A percentile compares a stretch with the other conserved stretches of the same genome.
Conservation (phyloP, 2,329 filamentous ascomycete genomes). For the Aquanectria penicillioides region DNA sequence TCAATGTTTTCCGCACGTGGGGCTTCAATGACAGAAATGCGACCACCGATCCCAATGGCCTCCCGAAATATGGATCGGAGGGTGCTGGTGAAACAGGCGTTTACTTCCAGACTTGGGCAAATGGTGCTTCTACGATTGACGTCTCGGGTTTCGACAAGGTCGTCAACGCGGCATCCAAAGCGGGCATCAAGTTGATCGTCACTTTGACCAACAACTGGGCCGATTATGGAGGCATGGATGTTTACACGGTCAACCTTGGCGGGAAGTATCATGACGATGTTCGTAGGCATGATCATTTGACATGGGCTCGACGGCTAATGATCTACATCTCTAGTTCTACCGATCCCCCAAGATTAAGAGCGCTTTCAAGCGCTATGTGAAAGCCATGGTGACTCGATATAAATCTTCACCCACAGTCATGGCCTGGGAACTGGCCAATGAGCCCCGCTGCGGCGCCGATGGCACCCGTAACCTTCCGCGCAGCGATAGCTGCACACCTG, state of each 20-base stretch:
- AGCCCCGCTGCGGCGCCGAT: constrained; percentile 62
- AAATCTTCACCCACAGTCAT: constrained; percentile 67
- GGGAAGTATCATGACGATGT: constrained; percentile 55
- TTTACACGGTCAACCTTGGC: constrained; percentile 65
- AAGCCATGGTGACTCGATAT: constrained; percentile 68
- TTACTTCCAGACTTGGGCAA: constrained; percentile 73
- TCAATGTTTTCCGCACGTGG: constrained; percentile 69
- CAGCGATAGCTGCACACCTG: constrained; percentile 62
- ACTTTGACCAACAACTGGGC: constrained; percentile 68
- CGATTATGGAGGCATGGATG: constrained; percentile 68
- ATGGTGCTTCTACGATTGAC: constrained; percentile 62
- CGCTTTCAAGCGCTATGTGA: constrained; percentile 67
- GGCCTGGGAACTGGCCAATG: constrained; percentile 75
- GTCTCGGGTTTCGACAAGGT: constrained; percentile 70
- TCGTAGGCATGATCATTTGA: background rate
- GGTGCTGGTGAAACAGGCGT: constrained; percentile 43
- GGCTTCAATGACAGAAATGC: constrained; percentile 69
- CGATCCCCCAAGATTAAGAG: constrained; percentile 59
- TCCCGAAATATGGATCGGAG: constrained; percentile 27
- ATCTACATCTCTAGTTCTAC: constrained; percentile 53
- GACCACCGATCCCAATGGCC: constrained; percentile 42
- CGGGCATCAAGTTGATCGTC: constrained; percentile 67
- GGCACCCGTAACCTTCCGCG: constrained; percentile 45
- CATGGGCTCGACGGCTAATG: background rate
- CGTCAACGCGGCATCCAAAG: constrained; percentile 65